Evolutionary conservation across 2,329 filamentous ascomycete species (phyloP), one percentile per base, ranked within the genome.

Genomic region (Reticulascus tulasneorum): DNA sequence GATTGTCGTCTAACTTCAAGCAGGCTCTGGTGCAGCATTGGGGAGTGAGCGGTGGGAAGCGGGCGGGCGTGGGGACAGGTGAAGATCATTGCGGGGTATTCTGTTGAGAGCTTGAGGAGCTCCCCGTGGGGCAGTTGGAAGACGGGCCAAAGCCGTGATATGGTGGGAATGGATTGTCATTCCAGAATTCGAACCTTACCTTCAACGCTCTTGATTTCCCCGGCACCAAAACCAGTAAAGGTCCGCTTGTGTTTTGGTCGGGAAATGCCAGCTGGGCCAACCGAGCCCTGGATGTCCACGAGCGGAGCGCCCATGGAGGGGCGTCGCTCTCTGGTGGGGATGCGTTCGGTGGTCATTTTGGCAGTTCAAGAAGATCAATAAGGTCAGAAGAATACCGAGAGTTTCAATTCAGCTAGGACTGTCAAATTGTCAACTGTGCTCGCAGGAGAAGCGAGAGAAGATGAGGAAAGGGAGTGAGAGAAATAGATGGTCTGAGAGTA

Each of bases 241-340:
- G 91, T 97, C 50, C 93, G 80, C 73, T 88, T 96, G 70, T 98
- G 93, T 69, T 97, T 98, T 29, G 93, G 93, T 43, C 93, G 77
- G 18, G 77, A 79, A 65, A 85, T 82, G 58, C 94, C 91, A 26
- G 82, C 83, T 25, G 89, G 88, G n/a, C 84, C 84, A 38, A 96
- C 79, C 13, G 86, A 83, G 47, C 89, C 90, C 61, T 86, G 75
- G 45, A 97, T 82, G 58, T 95, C 88, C 47, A 86, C 79, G 50
- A 96, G 82, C 29, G 90, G 90, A 50, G 86, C 86, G 48, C 84
- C 80, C 39, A 77, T 83, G 15, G 88, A 94, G 40, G 86, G 88
- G 49, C 79, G 85, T 50, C 90, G 83, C 72, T 95, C 82, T 47
- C 87, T 77, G 25, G 67, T 64, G 34, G 75, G 71, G 33, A 77